These are phyloP conservation scores for Ophiocordyceps camponoti-leonardi DNA, from an alignment of 2,329 filamentous ascomycete species.

Conservation along the genomic window DNA sequence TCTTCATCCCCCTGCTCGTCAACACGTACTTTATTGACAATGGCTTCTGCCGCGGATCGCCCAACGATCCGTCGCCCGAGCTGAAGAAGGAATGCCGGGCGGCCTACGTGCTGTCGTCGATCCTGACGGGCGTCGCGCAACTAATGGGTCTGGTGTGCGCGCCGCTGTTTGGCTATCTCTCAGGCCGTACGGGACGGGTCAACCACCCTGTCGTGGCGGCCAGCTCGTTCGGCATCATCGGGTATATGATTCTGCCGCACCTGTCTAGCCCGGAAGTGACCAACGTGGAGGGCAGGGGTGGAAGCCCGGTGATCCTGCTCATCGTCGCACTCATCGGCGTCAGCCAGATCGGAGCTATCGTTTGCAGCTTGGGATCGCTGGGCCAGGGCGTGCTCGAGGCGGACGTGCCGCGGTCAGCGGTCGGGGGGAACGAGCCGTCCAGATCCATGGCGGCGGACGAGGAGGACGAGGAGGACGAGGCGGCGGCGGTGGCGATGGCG, in stretches of 20 bases:
- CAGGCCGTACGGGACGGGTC: constrained; percentile 46
- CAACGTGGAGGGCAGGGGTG: constrained; percentile 45
- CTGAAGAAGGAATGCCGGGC: constrained; percentile 72
- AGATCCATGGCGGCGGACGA: constrained; percentile 17
- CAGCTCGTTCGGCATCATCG: constrained; percentile 55
- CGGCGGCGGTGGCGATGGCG: too few relatives aligned
- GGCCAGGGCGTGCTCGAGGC: constrained; percentile 57
- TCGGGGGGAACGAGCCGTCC: constrained; percentile 8
- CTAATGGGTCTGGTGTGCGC: constrained; percentile 71
- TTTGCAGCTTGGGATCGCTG: constrained; percentile 81
- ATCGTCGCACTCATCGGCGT: constrained; percentile 70
- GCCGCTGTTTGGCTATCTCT: constrained; percentile 72
- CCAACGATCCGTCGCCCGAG: constrained; percentile 47
- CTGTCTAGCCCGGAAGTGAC: constrained; percentile 61
- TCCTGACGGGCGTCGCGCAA: constrained; percentile 79
- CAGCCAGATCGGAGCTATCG: constrained; percentile 91
- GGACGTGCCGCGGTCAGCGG: constrained; percentile 17
- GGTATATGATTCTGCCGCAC: constrained; percentile 62
- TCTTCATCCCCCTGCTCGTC: constrained; percentile 86
- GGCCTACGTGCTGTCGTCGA: constrained; percentile 76
- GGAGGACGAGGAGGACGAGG: constrained; percentile 23
- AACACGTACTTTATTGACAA: constrained; percentile 77
- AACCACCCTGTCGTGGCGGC: constrained; percentile 62
- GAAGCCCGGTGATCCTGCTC: constrained; percentile 51
- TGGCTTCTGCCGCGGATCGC: constrained; percentile 57